A percentile compares a stretch with the other conserved stretches of the same genome.
phyloP scores from a whole-genome alignment of 2,329 filamentous ascomycete genomes.

The Paraphoma chrysanthemicola region DNA sequence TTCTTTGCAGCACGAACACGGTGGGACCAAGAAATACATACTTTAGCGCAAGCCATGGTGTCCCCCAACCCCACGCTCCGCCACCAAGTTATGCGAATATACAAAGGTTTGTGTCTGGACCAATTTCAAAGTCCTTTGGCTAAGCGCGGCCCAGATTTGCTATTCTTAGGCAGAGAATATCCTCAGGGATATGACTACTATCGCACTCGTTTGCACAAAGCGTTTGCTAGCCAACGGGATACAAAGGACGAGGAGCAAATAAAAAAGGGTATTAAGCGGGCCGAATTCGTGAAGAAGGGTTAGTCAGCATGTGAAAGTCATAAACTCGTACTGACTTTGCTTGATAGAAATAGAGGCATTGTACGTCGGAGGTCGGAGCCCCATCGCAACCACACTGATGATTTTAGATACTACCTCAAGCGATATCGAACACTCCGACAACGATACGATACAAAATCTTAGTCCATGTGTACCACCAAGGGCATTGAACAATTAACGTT shows the following conservation, averaged over 20 bases:
- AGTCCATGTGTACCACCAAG: background rate
- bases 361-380: conserved; percentile 54
- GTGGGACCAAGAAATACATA: background rate
- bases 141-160: conserved; percentile 67
- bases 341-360: conserved; percentile 83
- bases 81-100: conserved; percentile 80
- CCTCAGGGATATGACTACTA: conserved; percentile 87
- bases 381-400: conserved; percentile 7
- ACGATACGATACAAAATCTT: conserved; percentile 57
- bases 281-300: conserved; percentile 93
- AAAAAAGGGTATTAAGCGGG: conserved; percentile 73
- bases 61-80: conserved; percentile 66
- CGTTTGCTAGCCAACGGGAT: conserved; percentile 78
- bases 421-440: conserved; percentile 85
- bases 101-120: conserved; percentile 71
- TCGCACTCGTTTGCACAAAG: conserved; percentile 78
- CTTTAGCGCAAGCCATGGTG: conserved; percentile 21
- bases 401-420: conserved; percentile 83
- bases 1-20: background rate
- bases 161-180: conserved; percentile 85
- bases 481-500: conserved; percentile 12
- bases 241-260: conserved; percentile 79
- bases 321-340: background rate
- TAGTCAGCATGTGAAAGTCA: conserved; percentile 4
- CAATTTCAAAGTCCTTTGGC: background rate